Percentiles rank a stretch among this genome's conserved stretches.
Conservation (phyloP, 768 basidiomycete genomes). For the Austroboletus eburneus region DNA sequence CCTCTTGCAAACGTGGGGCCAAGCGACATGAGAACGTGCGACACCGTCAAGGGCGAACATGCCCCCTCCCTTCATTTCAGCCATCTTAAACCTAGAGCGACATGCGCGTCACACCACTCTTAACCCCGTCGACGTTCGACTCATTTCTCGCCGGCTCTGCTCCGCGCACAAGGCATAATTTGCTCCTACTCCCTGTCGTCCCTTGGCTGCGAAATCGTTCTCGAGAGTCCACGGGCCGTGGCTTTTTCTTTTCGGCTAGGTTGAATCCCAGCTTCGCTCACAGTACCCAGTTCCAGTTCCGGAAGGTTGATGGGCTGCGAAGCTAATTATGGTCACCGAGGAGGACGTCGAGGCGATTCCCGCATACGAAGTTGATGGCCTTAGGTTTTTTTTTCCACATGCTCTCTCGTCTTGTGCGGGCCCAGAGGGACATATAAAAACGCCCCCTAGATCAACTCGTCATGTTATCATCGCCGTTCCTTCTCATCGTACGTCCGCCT, state of each 20-base stretch:
- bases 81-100: conserved; percentile 4
- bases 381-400: conserved; percentile 16
- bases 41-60: conserved; percentile 9
- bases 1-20: conserved; percentile 15
- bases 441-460: conserved; percentile 2
- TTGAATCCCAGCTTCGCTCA: conserved; percentile 18
- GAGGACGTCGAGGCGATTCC: conserved; percentile 15
- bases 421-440: conserved; percentile 22
- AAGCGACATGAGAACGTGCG: conserved; percentile 24
- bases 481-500: conserved; percentile 7
- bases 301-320: conserved; percentile 13
- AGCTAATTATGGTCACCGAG: conserved; percentile 24
- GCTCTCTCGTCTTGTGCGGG: conserved; percentile 13
- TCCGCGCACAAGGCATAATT: conserved; percentile 13
- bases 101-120: conserved; percentile 5
- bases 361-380: conserved; percentile 9
- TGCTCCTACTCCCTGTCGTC: conserved; percentile 9
- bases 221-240: conserved; percentile 21
- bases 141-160: conserved; percentile 6
- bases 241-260: conserved; percentile 18
- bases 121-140: conserved; percentile 7
- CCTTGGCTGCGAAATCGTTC: conserved; percentile 12
- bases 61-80: conserved; percentile 14
- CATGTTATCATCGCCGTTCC: conserved; percentile 13
- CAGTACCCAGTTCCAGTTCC: conserved; percentile 16